These are phyloP conservation scores for Coniochaeta sp. DNA, from an alignment of 2,329 filamentous ascomycete genomes.

Conservation along the genomic window DNA sequence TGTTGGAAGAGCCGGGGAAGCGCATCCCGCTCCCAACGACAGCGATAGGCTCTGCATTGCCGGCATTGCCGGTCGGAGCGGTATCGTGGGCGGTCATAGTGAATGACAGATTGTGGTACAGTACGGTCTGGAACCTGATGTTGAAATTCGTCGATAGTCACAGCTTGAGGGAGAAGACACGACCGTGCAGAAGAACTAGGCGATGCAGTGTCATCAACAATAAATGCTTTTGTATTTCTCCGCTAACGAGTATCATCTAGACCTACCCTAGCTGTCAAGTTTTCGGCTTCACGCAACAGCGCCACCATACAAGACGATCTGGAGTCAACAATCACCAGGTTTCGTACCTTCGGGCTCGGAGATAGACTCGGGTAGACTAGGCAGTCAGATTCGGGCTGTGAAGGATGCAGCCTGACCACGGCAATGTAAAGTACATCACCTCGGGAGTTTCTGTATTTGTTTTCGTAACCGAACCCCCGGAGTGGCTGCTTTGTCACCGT, in stretches of 20 bases:
- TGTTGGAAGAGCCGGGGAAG: constrained; percentile 4
- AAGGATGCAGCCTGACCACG: too few relatives aligned
- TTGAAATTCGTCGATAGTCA: constrained; percentile 2
- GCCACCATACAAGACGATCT: neutral
- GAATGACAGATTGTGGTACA: constrained; percentile 2
- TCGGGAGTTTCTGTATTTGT: too few relatives aligned
- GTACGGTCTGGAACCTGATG: neutral
- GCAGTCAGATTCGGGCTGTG: too few relatives aligned
- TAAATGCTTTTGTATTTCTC: neutral
- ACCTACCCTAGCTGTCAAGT: neutral
- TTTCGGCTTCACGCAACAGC: too few relatives aligned
- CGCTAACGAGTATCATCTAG: neutral
- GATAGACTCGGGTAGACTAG: constrained; percentile 3
- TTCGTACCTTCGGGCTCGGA: constrained; percentile 2
- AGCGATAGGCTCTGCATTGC: too few relatives aligned
- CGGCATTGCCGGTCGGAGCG: neutral
- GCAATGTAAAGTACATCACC: too few relatives aligned
- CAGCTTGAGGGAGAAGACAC: neutral
- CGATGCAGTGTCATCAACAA: neutral
- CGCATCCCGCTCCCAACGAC: too few relatives aligned
- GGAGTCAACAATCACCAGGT: neutral
- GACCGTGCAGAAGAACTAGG: neutral
- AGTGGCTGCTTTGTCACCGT: too few relatives aligned
- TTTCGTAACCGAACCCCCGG: too few relatives aligned
- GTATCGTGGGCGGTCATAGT: neutral